Evolutionary conservation across 768 basidiomycete species (phyloP), one percentile per base, ranked within the genome.

Genomic region (Xerocomellus dryophilus): DNA sequence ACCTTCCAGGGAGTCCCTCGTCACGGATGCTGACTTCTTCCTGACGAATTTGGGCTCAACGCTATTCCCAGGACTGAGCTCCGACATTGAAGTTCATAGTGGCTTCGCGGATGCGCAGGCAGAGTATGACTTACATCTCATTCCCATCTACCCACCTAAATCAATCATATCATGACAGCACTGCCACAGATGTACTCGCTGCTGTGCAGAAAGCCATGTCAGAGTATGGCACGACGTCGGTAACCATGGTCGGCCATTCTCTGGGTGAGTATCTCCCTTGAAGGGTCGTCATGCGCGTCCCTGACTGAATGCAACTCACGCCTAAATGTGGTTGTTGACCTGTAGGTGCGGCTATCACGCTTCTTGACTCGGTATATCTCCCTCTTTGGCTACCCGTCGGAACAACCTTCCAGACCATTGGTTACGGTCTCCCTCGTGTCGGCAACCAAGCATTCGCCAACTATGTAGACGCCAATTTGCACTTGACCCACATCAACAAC

Each of bases 371-470:
- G 1, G 70, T 76, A 5, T 76, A 70, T 57, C 73, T 76, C 4
- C 72, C 66, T 9, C 67, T 76, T n/a, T 70, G 71, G 59, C 60
- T 76, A 6, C 73, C 73, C 20, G 32, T 57, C 0, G 63, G 61
- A 50, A 72, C 65, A 2, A 62, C 63, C 14, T 69, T 76, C 67
- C 45, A 56, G 44, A 69, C 71, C 7, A 21, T 72, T 29, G 21
- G 44, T 15, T 76, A 71, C 42, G 75, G 74, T 29, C 63, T 76
- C 31, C 75, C 73, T 36, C 65, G 74, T 18, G 74, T 73, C 25
- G 83, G 85, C 12, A 85, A 86, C 66, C 76, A 79, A 62, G 81
- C 73, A 2, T 86, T 85, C 54, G 83, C 83, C 1, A 59, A 82
- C 59, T 79, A 78, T 59, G 76, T 84, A 45, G 80, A 84, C 56